These are phyloP conservation scores for Ampelocalamus luodianensis DNA, from an alignment of 176 grass and related monocot species.

Conservation along the genomic window DNA sequence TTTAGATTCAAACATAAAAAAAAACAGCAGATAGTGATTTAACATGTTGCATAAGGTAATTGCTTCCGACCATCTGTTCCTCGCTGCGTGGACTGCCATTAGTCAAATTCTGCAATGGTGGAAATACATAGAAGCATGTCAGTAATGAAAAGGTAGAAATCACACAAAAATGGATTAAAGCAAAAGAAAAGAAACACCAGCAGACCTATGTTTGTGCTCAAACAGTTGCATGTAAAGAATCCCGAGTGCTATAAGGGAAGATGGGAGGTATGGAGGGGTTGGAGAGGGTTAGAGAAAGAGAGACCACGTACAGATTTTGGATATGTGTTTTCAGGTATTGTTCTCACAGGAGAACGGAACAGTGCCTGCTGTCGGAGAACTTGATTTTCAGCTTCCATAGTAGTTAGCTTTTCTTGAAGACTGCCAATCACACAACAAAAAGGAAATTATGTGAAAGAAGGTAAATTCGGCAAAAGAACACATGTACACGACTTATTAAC, in stretches of 20 bases:
- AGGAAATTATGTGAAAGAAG: constrained; percentile 20
- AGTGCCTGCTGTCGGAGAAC: constrained; percentile 75
- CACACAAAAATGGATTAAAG: background rate
- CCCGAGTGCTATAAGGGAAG: background rate
- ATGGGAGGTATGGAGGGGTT: constrained; percentile 9
- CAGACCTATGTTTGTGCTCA: constrained; percentile 26
- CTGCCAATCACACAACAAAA: constrained; percentile 41
- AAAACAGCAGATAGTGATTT: constrained; percentile 35
- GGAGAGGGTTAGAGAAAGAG: constrained; percentile 20
- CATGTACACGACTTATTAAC: constrained; percentile 1
- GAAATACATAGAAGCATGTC: constrained; percentile 32
- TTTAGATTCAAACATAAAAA: constrained; percentile 52
- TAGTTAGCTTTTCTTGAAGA: constrained; percentile 85
- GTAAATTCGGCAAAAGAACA: constrained; percentile 16
- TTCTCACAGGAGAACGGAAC: constrained; percentile 53
- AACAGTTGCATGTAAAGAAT: constrained; percentile 35
- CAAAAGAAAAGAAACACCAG: constrained; percentile 9
- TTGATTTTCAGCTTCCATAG: constrained; percentile 95
- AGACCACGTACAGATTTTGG: constrained; percentile 71
- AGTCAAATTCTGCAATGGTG: constrained; percentile 64
- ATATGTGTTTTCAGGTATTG: constrained; percentile 51
- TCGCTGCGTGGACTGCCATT: constrained; percentile 51
- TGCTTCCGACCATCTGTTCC: constrained; percentile 66
- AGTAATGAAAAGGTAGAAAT: constrained; percentile 33
- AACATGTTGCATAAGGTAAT: constrained; percentile 42